Evolutionary conservation across 257 asterid species (phyloP).

Genomic region (Solanum ossicruentum): DNA sequence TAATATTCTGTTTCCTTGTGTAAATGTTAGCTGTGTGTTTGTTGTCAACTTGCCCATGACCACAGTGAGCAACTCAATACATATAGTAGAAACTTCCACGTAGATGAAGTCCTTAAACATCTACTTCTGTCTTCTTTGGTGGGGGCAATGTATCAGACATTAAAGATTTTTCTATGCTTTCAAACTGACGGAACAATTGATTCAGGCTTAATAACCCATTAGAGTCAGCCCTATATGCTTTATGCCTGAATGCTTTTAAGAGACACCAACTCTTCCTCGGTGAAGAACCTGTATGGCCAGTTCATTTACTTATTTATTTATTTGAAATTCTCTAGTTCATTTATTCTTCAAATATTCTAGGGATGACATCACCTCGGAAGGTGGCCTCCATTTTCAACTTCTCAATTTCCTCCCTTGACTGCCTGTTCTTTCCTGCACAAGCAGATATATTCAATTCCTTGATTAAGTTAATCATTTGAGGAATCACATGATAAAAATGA

Average conservation of each 20-base stretch:
- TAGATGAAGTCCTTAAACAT: neutral
- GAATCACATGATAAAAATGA: neutral
- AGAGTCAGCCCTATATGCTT: neutral
- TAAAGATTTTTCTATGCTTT: neutral
- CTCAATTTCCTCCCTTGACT: neutral
- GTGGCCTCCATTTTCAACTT: neutral
- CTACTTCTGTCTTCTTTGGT: neutral
- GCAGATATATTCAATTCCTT: neutral
- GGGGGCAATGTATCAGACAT: neutral
- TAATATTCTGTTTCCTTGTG: neutral
- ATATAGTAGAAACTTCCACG: neutral
- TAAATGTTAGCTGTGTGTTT: neutral
- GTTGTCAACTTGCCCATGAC: neutral
- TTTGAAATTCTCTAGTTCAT: neutral
- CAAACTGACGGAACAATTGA: neutral
- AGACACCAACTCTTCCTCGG: neutral
- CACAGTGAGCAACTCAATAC: neutral
- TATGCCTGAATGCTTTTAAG: neutral
- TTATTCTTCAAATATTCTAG: neutral
- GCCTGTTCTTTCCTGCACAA: neutral
- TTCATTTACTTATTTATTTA: neutral
- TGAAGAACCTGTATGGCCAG: neutral
- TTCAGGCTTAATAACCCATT: neutral
- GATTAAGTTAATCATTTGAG: neutral
- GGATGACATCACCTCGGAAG: neutral